These are phyloP conservation scores for Populus euphratica DNA, from an alignment of 345 rosid species.

Conservation along the genomic window DNA sequence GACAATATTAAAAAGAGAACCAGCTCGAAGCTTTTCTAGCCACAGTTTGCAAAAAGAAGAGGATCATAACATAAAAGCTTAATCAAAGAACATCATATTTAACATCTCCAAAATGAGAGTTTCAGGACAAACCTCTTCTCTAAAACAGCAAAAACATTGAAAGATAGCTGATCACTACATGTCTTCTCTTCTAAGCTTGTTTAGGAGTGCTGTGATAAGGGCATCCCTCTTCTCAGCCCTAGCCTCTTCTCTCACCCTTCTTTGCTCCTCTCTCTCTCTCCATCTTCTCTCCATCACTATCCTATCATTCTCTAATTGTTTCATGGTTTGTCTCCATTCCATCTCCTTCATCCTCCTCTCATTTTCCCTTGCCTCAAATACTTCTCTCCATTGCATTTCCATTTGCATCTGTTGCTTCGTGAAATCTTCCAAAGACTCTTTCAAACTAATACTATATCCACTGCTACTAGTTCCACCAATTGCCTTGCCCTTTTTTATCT, in stretches of 20 bases:
- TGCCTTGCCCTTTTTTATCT: constrained; percentile 46
- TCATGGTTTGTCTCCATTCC: constrained; percentile 91
- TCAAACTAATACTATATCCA: constrained; percentile 28
- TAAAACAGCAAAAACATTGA: constrained; percentile 14
- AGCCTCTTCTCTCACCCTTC: constrained; percentile 78
- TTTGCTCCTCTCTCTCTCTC: constrained; percentile 92
- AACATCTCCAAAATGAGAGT: constrained; percentile 10
- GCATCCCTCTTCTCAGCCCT: constrained; percentile 93
- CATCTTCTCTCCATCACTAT: constrained; percentile 71
- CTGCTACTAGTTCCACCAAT: constrained; percentile 11
- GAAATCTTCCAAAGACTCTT: constrained; percentile 63
- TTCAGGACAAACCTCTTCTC: constrained; percentile 29
- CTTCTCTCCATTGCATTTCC: constrained; percentile 88
- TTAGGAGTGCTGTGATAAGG: constrained; percentile 69
- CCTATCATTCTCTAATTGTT: constrained; percentile 82
- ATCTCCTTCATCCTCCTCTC: constrained; percentile 73
- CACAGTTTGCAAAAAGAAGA: neutral
- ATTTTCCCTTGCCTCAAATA: constrained; percentile 63
- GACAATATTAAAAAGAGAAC: neutral
- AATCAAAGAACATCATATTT: constrained; percentile 7
- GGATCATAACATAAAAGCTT: neutral
- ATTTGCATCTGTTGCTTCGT: constrained; percentile 75
- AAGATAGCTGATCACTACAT: constrained; percentile 11
- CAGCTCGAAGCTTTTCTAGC: neutral
- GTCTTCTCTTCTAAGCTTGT: constrained; percentile 62